These are phyloP conservation scores for Solidago caesia DNA, from an alignment of 129 eudicot genomes.

Conservation along the genomic window DNA sequence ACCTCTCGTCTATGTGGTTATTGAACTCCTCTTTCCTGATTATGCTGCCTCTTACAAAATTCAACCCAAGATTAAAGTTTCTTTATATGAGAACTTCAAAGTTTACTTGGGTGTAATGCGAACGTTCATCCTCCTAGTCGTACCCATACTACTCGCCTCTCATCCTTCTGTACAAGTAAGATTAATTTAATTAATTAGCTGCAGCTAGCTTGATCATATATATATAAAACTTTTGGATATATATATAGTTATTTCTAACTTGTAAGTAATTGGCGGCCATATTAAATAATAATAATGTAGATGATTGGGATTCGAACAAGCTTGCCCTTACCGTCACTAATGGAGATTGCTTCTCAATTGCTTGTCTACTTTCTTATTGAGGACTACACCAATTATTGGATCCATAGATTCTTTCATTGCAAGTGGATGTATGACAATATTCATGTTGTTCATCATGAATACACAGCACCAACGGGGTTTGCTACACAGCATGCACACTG, in stretches of 20 bases:
- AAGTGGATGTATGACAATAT: conserved; percentile 79
- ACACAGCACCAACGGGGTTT: conserved; percentile 70
- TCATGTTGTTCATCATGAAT: conserved; percentile 84
- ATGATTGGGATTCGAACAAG: conserved; percentile 27
- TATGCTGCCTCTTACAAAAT: conserved; percentile 46
- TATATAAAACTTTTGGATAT: too few species aligned
- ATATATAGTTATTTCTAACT: neutral
- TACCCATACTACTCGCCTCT: conserved; percentile 74
- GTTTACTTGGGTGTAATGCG: conserved; percentile 67
- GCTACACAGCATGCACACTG: conserved; percentile 82
- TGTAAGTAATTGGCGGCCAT: neutral
- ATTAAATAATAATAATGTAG: neutral
- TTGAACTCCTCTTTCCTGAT: conserved; percentile 31
- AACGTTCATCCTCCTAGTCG: conserved; percentile 58
- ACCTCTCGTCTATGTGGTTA: conserved; percentile 54
- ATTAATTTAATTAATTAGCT: too few species aligned
- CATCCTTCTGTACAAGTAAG: conserved; percentile 61
- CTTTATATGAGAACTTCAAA: conserved; percentile 40
- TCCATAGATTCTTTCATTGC: conserved; percentile 62
- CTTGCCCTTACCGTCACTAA: conserved; percentile 19
- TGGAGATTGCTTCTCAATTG: conserved; percentile 22
- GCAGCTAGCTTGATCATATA: too few species aligned
- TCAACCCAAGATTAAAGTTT: conserved; percentile 64
- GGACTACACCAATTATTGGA: conserved; percentile 80
- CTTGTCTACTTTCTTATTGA: conserved; percentile 41